Percentiles rank a stretch among this genome's conserved stretches.
These are phyloP conservation scores for Rhodomyrtus tomentosa DNA, from an alignment of 345 rosid genomes.

Conservation along the genomic window DNA sequence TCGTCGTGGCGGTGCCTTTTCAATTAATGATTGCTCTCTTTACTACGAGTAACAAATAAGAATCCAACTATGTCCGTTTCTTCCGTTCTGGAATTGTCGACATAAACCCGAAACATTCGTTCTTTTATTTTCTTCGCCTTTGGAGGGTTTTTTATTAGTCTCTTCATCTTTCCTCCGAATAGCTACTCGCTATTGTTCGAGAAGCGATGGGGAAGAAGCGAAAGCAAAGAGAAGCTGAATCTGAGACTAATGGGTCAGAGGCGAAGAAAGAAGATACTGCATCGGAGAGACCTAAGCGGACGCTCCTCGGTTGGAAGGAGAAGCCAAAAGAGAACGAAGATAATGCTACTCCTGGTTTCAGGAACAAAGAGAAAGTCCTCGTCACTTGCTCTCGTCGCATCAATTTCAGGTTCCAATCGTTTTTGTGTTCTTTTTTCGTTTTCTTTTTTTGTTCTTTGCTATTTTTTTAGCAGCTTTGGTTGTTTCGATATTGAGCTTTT, in stretches of 20 bases:
- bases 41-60: background rate
- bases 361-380: constrained; percentile 93
- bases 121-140: too few relatives aligned
- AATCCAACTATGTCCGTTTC: background rate
- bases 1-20: background rate
- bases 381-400: constrained; percentile 93
- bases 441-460: background rate
- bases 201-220: constrained; percentile 67
- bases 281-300: constrained; percentile 58
- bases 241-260: constrained; percentile 23
- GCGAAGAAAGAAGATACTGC: constrained; percentile 35
- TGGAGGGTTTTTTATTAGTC: background rate
- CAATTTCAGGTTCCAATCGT: constrained; percentile 50
- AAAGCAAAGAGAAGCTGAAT: constrained; percentile 65
- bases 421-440: background rate
- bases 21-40: background rate
- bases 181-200: background rate
- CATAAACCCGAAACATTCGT: too few relatives aligned
- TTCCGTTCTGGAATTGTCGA: background rate
- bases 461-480: background rate
- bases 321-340: constrained; percentile 19
- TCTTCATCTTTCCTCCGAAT: background rate
- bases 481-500: background rate
- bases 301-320: constrained; percentile 83
- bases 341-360: constrained; percentile 25